Base-by-base conservation (phyloP, 169 alveolate genomes). In the Sarcocystis neurona region DNA sequence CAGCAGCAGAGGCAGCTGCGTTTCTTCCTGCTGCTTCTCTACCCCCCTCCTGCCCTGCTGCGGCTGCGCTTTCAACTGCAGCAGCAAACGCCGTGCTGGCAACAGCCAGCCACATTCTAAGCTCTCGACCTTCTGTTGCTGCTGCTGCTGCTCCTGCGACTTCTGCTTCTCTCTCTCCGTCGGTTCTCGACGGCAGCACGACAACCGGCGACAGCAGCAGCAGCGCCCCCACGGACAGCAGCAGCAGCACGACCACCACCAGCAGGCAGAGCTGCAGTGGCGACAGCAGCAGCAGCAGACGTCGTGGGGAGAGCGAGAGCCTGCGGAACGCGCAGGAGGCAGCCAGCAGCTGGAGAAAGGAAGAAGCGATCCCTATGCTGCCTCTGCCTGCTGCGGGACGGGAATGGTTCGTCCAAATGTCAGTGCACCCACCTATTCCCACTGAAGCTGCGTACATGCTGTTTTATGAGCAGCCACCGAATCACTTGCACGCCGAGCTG, bases 391-490 rank as follows among this genome's bases (percentile, higher is more conserved):
- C 75, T 8, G 39, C 44, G 75, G 18, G 41, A 4, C 75, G 46
- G 39, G 46, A 37, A 41, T 63, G 75, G 75, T 6, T 63, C 20
- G 75, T 63, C 44, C 20, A 30, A 20, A 63, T 63, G 75, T 63
- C 75, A 10, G 75, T 43, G 75, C 75, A 63, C 12, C 41, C 75
- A 10, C 75, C 75, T 12, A 63, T 63, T n/a, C 75, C 75, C 0
- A n/a, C 75, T 4, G 75, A 63, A 15, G 41, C 32, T 8, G 75
- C 75, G 75, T 63, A 63, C 75, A 63, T 63, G 75, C 75, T 63
- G 34, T 63, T 63, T 63, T 63, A 30, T n/a, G 46, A 63, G 46
- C 75, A 63, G 75, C 75, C 75, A 41, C 75, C 75, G 75, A 63
- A 63, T n/a, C 75, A 63, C 43, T n/a, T 63, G 43, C 75, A n/a